These are phyloP conservation scores for Pseudotsuga menziesii DNA, from an alignment of 75 land plant genomes.

Conservation along the genomic window DNA sequence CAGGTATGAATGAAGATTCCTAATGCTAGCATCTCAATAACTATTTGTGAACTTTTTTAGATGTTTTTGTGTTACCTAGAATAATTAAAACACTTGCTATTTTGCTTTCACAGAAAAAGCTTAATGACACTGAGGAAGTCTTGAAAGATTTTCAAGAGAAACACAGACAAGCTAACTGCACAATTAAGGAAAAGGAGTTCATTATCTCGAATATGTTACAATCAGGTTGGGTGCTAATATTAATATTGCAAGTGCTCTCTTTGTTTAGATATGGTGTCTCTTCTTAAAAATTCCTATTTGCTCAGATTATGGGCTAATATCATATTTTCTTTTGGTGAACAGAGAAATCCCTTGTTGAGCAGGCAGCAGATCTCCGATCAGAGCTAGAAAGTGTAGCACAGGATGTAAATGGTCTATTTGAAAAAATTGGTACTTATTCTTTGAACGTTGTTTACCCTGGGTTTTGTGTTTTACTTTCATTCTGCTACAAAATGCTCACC, in stretches of 20 bases:
- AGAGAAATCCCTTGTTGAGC: conserved; percentile 34
- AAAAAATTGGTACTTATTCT: conserved; percentile 30
- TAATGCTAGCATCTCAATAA: background rate
- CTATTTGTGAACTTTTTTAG: background rate
- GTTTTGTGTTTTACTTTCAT: background rate
- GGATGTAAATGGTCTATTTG: conserved; percentile 36
- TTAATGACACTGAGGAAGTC: conserved; percentile 31
- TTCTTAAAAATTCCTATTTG: background rate
- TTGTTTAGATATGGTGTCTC: background rate
- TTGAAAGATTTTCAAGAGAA: conserved; percentile 27
- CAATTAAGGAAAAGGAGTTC: conserved; percentile 33
- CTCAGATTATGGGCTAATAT: background rate
- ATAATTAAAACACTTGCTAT: background rate
- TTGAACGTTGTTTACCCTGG: background rate
- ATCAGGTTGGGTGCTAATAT: conserved; percentile 18
- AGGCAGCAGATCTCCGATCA: conserved; percentile 25
- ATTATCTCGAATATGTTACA: conserved; percentile 27
- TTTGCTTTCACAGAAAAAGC: conserved; percentile 20
- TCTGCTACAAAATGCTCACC: background rate
- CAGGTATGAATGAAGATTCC: conserved; percentile 6
- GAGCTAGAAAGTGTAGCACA: conserved; percentile 31
- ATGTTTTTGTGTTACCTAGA: background rate
- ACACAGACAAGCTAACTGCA: conserved; percentile 26
- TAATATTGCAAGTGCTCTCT: background rate
- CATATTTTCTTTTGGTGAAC: background rate